Percentiles rank a stretch among this genome's conserved stretches.
phyloP scores from a whole-genome alignment of 805 yeast species.

The Wickerhamiella nectarea region DNA sequence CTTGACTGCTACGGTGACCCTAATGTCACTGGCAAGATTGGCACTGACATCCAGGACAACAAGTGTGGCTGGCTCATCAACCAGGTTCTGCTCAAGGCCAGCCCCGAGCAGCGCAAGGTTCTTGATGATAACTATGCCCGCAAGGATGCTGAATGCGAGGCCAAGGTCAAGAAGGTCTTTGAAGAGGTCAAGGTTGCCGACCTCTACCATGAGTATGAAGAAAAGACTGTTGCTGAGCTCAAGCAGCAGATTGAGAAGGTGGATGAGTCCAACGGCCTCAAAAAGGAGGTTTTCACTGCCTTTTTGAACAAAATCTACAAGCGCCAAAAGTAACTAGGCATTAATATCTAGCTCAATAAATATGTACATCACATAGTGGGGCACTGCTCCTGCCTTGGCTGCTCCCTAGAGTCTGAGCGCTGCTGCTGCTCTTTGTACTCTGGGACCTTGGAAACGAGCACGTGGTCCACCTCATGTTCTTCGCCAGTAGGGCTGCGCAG shows the following conservation, averaged over 20 bases:
- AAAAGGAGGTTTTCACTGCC: constrained; percentile 65
- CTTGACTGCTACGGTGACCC: constrained; percentile 97
- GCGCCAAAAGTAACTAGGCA: constrained; percentile 58
- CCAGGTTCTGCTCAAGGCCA: constrained; percentile 69
- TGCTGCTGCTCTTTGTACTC: neutral
- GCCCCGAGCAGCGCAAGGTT: constrained; percentile 65
- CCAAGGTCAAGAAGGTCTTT: constrained; percentile 58
- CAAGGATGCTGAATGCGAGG: constrained; percentile 58
- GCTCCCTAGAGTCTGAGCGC: neutral
- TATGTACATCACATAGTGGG: neutral
- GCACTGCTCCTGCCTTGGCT: neutral
- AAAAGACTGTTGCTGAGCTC: constrained; percentile 51
- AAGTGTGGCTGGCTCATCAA: constrained; percentile 97
- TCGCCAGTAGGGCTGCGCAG: neutral
- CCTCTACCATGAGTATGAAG: constrained; percentile 73
- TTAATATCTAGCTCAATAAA: neutral
- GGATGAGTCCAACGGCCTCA: constrained; percentile 91
- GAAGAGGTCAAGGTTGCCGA: constrained; percentile 56
- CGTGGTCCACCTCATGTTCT: neutral
- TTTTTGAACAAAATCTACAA: constrained; percentile 88
- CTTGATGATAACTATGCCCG: constrained; percentile 85
- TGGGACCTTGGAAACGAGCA: neutral
- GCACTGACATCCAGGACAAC: constrained; percentile 96
- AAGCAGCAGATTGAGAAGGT: constrained; percentile 48
- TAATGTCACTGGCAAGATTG: constrained; percentile 93